Conservation (phyloP, 2,329 filamentous ascomycete species). For the Neonectria coccinea region DNA sequence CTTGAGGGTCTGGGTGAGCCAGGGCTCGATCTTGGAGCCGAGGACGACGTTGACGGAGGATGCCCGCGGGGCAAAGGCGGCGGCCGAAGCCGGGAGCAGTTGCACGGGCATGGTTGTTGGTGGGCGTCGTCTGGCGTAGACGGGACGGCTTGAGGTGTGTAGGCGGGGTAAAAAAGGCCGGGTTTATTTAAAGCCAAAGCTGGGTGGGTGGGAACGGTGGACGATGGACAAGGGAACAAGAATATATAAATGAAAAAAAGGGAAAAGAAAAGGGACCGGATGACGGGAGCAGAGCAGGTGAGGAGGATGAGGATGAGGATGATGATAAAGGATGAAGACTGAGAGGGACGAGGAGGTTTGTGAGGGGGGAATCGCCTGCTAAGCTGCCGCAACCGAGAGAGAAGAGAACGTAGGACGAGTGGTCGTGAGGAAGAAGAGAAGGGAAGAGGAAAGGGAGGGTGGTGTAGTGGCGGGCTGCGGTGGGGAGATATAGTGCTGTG, state of each 20-base stretch:
- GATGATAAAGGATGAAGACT: no score
- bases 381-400: conserved; percentile 66
- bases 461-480: conserved; percentile 54
- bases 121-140: conserved; percentile 30
- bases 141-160: conserved; percentile 31
- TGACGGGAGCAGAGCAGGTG: conserved; percentile 61
- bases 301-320: neutral
- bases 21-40: conserved; percentile 91
- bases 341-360: neutral
- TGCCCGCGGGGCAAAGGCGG: conserved; percentile 91
- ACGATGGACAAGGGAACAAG: conserved; percentile 51
- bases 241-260: conserved; percentile 58
- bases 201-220: conserved; percentile 21
- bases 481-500: conserved; percentile 56
- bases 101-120: conserved; percentile 82
- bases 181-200: neutral
- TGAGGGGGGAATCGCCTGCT: conserved; percentile 67
- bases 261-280: conserved; percentile 57
- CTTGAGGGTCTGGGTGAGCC: conserved; percentile 97
- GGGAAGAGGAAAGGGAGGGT: conserved; percentile 56
- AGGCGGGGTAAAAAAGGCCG: neutral
- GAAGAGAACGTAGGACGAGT: conserved; percentile 69
- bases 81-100: conserved; percentile 93
- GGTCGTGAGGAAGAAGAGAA: conserved; percentile 63
- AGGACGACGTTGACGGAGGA: conserved; percentile 95